Evolutionary conservation across 2,329 filamentous ascomycete species (phyloP).

Genomic region (Xenoacremonium recifei): DNA sequence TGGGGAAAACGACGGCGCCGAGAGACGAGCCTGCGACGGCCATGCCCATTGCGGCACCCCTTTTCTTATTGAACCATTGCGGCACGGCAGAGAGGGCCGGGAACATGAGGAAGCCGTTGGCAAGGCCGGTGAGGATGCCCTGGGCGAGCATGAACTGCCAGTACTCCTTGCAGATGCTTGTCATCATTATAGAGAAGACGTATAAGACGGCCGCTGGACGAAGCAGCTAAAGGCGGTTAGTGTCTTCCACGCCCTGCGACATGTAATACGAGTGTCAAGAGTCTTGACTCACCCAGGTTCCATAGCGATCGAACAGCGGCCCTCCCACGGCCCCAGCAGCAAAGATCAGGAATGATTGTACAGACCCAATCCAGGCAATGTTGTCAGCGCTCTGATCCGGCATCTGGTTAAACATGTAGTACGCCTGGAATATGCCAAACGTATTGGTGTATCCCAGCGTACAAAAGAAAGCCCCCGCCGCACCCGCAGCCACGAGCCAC

Average conservation of each 20-base stretch:
- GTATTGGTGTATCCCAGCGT: conserved; percentile 26
- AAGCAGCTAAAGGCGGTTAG: conserved; percentile 26
- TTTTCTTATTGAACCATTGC: conserved; percentile 45
- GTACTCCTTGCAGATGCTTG: conserved; percentile 41
- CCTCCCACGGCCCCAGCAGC: conserved; percentile 32
- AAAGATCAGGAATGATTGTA: conserved; percentile 24
- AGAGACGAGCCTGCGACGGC: conserved; percentile 45
- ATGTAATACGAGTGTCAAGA: no score
- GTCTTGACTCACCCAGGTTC: conserved; percentile 29
- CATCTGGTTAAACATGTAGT: conserved; percentile 26
- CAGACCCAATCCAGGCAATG: conserved; percentile 26
- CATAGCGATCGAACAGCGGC: conserved; percentile 42
- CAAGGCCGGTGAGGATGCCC: conserved; percentile 41
- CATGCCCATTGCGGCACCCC: conserved; percentile 44
- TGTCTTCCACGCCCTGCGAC: not conserved
- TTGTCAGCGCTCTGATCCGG: conserved; percentile 18
- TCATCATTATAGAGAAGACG: conserved; percentile 42
- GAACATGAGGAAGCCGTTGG: conserved; percentile 40
- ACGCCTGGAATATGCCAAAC: conserved; percentile 26
- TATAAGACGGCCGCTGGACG: conserved; percentile 31
- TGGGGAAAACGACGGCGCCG: conserved; percentile 53
- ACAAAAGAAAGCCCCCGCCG: conserved; percentile 22
- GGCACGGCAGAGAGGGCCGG: conserved; percentile 38
- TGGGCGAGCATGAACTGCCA: conserved; percentile 54
- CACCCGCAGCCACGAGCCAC: conserved; percentile 16